Conservation (phyloP, 768 basidiomycete genomes). For the Plicaturopsis crispa region DNA sequence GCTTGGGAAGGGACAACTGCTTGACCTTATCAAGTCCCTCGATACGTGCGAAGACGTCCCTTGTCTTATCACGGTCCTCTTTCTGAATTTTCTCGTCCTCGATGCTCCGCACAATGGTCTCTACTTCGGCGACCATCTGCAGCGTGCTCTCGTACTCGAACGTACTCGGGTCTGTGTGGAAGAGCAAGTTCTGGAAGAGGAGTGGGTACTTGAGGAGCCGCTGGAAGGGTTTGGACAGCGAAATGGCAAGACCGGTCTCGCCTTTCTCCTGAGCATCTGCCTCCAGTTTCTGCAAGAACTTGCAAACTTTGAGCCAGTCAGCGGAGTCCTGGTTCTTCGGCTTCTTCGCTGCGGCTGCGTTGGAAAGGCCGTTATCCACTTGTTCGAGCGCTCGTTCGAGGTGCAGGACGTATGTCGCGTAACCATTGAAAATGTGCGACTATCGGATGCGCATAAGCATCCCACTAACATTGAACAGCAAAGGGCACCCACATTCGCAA, state of each 20-base stretch:
- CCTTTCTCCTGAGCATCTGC: constrained; percentile 75
- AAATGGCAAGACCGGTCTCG: constrained; percentile 92
- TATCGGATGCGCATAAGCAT: constrained; percentile 24
- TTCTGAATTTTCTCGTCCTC: constrained; percentile 98
- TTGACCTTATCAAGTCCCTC: constrained; percentile 93
- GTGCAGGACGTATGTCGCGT: constrained; percentile 91
- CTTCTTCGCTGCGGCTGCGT: constrained; percentile 57
- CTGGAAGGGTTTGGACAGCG: constrained; percentile 95
- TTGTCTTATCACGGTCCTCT: constrained; percentile 91
- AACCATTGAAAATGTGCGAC: constrained; percentile 92
- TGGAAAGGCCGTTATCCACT: constrained; percentile 71
- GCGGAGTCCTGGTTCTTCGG: constrained; percentile 76
- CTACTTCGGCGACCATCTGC: constrained; percentile 95
- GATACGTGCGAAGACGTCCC: constrained; percentile 93
- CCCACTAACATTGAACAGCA: constrained; percentile 4
- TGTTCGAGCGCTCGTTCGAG: constrained; percentile 85
- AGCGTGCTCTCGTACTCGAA: constrained; percentile 96
- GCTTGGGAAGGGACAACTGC: constrained; percentile 87
- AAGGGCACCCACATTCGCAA: constrained; percentile 68
- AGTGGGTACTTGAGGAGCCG: constrained; percentile 94
- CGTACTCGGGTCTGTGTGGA: constrained; percentile 94
- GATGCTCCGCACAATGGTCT: constrained; percentile 91
- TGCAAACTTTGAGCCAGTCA: constrained; percentile 74
- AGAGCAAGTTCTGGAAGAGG: constrained; percentile 94
- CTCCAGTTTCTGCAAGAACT: constrained; percentile 70